These are phyloP conservation scores for Xylariomycetidae sp. DNA, from an alignment of 2,329 filamentous ascomycete species.

Conservation along the genomic window DNA sequence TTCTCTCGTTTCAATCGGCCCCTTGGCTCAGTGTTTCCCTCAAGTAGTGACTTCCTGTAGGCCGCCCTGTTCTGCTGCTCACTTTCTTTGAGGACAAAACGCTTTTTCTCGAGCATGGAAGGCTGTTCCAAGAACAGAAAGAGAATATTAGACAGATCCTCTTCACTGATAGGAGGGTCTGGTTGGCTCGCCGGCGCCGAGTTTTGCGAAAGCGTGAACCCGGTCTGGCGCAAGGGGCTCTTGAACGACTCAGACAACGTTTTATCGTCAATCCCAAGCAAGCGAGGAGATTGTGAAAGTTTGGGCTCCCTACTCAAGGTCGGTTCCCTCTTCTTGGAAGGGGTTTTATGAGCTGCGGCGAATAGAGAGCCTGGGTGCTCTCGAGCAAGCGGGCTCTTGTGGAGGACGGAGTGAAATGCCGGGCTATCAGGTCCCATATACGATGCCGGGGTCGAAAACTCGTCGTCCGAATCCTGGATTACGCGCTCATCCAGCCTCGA, in stretches of 20 bases:
- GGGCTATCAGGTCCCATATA: conserved; percentile 28
- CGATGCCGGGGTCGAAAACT: conserved; percentile 38
- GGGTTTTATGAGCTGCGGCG: no score
- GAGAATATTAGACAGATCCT: conserved; percentile 29
- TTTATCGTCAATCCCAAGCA: conserved; percentile 4
- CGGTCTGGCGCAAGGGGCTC: conserved; percentile 5
- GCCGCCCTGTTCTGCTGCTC: conserved; percentile 42
- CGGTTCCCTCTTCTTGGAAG: conserved; percentile 15
- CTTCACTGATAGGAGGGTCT: conserved; percentile 18
- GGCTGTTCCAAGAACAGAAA: conserved; percentile 29
- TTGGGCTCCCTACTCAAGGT: no score
- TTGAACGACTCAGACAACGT: conserved; percentile 7
- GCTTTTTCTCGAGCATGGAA: conserved; percentile 28
- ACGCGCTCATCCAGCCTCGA: conserved; percentile 30
- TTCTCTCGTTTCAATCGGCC: conserved; percentile 44
- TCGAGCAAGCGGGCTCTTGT: conserved; percentile 12
- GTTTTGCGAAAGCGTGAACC: conserved; percentile 7
- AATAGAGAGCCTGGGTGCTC: no score
- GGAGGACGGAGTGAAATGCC: conserved; percentile 13
- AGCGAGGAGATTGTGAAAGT: no score
- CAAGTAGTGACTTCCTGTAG: conserved; percentile 41
- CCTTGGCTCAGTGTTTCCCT: conserved; percentile 39
- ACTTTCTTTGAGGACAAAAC: conserved; percentile 33
- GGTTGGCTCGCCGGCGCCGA: conserved; percentile 9
- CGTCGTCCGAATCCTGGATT: conserved; percentile 53